A percentile compares a stretch with the other conserved stretches of the same genome.
These are phyloP conservation scores for Athelia psychrophila DNA, from an alignment of 1,284 basidiomycete species.

Conservation along the genomic window DNA sequence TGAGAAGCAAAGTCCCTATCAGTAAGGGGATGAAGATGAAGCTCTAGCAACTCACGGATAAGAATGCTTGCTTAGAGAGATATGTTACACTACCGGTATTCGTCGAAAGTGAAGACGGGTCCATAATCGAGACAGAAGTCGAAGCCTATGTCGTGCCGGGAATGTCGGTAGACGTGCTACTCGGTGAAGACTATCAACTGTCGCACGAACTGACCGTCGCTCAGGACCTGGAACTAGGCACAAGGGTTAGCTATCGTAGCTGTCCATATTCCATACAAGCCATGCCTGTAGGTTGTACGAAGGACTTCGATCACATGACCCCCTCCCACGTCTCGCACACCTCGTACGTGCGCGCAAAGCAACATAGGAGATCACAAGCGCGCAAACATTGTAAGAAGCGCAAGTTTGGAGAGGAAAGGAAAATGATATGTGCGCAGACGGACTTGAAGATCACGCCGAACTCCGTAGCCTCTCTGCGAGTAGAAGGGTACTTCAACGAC, in stretches of 20 bases:
- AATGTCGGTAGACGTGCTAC: too few species aligned
- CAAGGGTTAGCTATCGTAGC: too few species aligned
- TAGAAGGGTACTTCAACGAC: not conserved
- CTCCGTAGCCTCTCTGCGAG: not conserved
- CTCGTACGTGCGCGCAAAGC: not conserved
- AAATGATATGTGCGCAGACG: not conserved
- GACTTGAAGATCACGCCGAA: not conserved
- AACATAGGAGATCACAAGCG: not conserved
- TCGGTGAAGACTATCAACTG: too few species aligned
- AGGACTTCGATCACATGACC: not conserved
- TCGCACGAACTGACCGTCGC: too few species aligned
- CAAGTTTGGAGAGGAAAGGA: not conserved
- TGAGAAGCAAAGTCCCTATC: not conserved
- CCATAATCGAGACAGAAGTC: too few species aligned
- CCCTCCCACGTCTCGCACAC: not conserved
- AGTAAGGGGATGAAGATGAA: not conserved
- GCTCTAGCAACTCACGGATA: too few species aligned
- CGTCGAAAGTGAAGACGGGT: too few species aligned
- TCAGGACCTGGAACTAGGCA: too few species aligned
- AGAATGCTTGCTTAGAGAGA: too few species aligned
- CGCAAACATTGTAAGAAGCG: not conserved
- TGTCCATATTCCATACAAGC: not conserved
- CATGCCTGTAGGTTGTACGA: not conserved
- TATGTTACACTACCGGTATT: too few species aligned
- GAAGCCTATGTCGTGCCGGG: too few species aligned